Percentiles rank a stretch among this genome's conserved stretches.
Evolutionary conservation across 441 rosid genomes (phyloP).

Genomic region (Bocquillonia castaneifolia): DNA sequence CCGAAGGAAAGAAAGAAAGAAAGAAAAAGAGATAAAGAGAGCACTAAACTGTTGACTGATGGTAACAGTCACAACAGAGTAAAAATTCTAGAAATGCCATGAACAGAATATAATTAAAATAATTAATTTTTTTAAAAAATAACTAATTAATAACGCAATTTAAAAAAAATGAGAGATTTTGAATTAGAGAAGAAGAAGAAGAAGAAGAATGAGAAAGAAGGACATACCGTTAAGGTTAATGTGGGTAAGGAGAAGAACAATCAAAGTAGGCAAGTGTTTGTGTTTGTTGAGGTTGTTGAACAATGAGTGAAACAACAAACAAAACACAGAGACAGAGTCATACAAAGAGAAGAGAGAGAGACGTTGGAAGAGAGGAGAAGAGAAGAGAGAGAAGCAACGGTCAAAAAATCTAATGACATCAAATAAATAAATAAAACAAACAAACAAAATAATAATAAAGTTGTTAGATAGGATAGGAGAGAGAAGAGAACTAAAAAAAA

Average conservation of each 20-base stretch:
- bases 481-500: slow-evolving; percentile 9
- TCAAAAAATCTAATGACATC: slow-evolving; percentile 33
- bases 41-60: slow-evolving; percentile 19
- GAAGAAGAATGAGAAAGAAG: no score
- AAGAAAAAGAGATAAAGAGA: background rate
- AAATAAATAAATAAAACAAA: slow-evolving; percentile 11
- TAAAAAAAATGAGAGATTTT: no score
- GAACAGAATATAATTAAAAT: background rate
- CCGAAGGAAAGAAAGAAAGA: slow-evolving; percentile 8
- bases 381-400: slow-evolving; percentile 49
- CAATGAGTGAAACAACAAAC: slow-evolving; percentile 7
- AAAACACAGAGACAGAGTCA: slow-evolving; percentile 10
- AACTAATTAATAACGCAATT: no score
- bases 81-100: slow-evolving; percentile 11
- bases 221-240: background rate
- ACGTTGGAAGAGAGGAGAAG: slow-evolving; percentile 1
- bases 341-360: slow-evolving; percentile 30
- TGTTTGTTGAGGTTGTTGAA: no score
- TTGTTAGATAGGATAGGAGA: background rate
- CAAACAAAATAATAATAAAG: background rate
- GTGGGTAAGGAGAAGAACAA: slow-evolving; percentile 19
- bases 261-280: no score
- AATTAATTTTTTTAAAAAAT: no score
- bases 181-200: no score
- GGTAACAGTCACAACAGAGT: background rate